phyloP scores from a whole-genome alignment of 805 yeast species.

The Kodamaea sagamina region DNA sequence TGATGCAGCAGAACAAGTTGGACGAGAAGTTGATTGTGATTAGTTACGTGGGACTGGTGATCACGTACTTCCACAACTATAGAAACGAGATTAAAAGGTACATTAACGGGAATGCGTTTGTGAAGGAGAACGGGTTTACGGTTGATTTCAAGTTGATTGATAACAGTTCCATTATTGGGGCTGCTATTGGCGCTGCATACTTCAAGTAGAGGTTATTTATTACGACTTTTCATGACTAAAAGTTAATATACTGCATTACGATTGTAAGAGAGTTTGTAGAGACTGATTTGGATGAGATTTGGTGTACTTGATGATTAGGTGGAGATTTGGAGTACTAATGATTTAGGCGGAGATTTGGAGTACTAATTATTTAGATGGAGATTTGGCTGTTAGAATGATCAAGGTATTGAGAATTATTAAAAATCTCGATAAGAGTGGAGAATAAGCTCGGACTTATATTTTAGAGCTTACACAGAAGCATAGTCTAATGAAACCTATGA shows the following conservation, averaged over 20 bases:
- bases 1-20: conserved; percentile 25
- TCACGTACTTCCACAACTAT: conserved; percentile 45
- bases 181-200: conserved; percentile 53
- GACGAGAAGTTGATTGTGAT: conserved; percentile 25
- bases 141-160: conserved; percentile 43
- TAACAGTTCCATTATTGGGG: conserved; percentile 53
- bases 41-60: conserved; percentile 55
- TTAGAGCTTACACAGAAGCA: too few species aligned
- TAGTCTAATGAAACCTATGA: too few species aligned
- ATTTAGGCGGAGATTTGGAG: background rate
- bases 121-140: conserved; percentile 27
- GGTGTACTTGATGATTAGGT: background rate
- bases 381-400: background rate
- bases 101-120: conserved; percentile 27
- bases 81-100: conserved; percentile 28
- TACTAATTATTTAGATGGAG: background rate
- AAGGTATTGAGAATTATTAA: too few species aligned
- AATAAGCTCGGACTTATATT: too few species aligned
- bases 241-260: conserved; percentile 4
- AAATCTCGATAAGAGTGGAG: too few species aligned
- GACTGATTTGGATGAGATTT: background rate
- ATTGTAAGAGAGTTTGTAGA: background rate
- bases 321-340: background rate
- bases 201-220: conserved; percentile 11
- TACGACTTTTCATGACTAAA: conserved; percentile 6